These are phyloP conservation scores for Naegleria lovaniensis DNA, from an alignment of 208 protist genomes.

Conservation along the genomic window DNA sequence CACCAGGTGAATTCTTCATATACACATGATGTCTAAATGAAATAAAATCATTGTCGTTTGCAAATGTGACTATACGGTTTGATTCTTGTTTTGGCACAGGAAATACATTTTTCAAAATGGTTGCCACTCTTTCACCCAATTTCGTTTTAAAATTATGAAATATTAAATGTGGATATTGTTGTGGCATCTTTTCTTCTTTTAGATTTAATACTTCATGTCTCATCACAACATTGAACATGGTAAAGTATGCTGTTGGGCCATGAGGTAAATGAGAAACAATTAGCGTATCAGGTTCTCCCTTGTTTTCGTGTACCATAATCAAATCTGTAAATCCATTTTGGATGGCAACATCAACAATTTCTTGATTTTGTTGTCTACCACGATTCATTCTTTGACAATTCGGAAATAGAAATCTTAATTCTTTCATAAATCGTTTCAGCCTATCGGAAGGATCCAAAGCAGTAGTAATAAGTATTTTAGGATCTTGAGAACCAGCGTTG, in stretches of 20 bases:
- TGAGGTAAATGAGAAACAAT: slow-evolving; percentile 96
- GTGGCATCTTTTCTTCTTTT: slow-evolving; percentile 61
- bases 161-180: slow-evolving; percentile 95
- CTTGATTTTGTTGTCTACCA: slow-evolving; percentile 80
- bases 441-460: slow-evolving; percentile 87
- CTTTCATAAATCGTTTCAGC: slow-evolving; percentile 96
- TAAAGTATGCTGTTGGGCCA: slow-evolving; percentile 97
- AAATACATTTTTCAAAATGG: slow-evolving; percentile 94
- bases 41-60: slow-evolving; percentile 97
- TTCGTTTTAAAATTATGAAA: slow-evolving; percentile 95
- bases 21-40: slow-evolving; percentile 96
- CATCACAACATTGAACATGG: slow-evolving; percentile 89
- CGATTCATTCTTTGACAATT: slow-evolving; percentile 96
- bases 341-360: slow-evolving; percentile 30
- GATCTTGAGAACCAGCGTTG: slow-evolving; percentile 85
- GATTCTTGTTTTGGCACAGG: slow-evolving; percentile 91
- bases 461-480: slow-evolving; percentile 97
- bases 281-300: slow-evolving; percentile 93
- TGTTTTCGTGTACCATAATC: slow-evolving; percentile 94
- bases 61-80: slow-evolving; percentile 92
- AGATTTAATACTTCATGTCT: slow-evolving; percentile 85
- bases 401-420: slow-evolving; percentile 94
- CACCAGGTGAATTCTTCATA: slow-evolving; percentile 49
- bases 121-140: slow-evolving; percentile 84
- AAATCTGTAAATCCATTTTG: slow-evolving; percentile 90